Evolutionary conservation across 805 yeast species (phyloP).

Genomic region (Debaryomyces hansenii): DNA sequence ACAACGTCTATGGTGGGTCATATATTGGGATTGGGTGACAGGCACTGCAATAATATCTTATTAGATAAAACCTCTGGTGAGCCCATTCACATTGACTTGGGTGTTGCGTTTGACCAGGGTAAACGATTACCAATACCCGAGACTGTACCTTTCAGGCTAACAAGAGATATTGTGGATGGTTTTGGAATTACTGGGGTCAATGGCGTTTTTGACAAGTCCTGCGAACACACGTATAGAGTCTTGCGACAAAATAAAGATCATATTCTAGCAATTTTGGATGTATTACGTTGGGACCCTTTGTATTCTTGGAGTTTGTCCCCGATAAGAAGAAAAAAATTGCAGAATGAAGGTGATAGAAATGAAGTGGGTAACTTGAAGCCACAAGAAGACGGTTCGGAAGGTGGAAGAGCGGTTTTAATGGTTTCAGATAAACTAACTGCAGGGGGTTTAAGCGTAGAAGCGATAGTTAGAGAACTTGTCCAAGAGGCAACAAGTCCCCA

Average conservation of each 20-base stretch:
- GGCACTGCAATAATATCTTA: slow-evolving; percentile 89
- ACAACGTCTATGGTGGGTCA: slow-evolving; percentile 84
- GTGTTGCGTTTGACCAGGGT: slow-evolving; percentile 96
- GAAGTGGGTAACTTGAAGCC: slow-evolving; percentile 13
- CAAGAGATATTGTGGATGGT: slow-evolving; percentile 87
- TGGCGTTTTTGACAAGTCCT: slow-evolving; percentile 71
- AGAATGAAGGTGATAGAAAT: slow-evolving; percentile 34
- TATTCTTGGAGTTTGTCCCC: slow-evolving; percentile 91
- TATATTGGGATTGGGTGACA: slow-evolving; percentile 88
- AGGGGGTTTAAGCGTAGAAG: slow-evolving; percentile 74
- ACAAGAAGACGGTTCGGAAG: slow-evolving; percentile 61
- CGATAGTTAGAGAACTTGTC: slow-evolving; percentile 77
- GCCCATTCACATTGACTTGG: slow-evolving; percentile 93
- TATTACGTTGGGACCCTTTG: slow-evolving; percentile 87
- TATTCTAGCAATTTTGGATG: slow-evolving; percentile 80
- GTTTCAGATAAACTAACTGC: slow-evolving; percentile 71
- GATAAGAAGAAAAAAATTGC: slow-evolving; percentile 54
- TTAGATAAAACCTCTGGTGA: slow-evolving; percentile 84
- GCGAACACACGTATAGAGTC: slow-evolving; percentile 72
- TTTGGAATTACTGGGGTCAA: slow-evolving; percentile 82
- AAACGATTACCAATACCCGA: slow-evolving; percentile 83
- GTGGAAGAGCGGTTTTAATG: slow-evolving; percentile 70
- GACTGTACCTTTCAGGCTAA: slow-evolving; percentile 87
- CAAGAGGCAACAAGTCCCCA: slow-evolving; percentile 68
- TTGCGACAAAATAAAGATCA: slow-evolving; percentile 64